phyloP scores from a whole-genome alignment of 2,329 filamentous ascomycete species.

The Ramularia collo-cygni region DNA sequence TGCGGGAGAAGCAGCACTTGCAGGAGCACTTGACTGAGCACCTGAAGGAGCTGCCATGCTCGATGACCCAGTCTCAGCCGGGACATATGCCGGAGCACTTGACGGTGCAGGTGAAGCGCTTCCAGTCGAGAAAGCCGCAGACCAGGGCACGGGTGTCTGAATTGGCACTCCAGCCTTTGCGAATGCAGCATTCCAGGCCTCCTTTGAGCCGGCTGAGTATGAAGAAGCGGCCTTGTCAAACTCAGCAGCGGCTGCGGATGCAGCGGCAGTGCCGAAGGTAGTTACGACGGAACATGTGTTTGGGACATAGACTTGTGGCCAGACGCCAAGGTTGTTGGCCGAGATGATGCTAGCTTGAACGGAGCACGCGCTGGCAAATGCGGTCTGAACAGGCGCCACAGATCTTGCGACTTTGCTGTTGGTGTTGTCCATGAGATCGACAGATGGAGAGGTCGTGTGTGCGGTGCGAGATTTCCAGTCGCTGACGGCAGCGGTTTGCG shows the following conservation, averaged over 20 bases:
- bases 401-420: slow-evolving; percentile 17
- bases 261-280: slow-evolving; percentile 16
- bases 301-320: slow-evolving; percentile 21
- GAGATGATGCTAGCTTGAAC: slow-evolving; percentile 15
- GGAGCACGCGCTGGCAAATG: slow-evolving; percentile 20
- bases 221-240: slow-evolving; percentile 11
- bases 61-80: not conserved
- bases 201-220: slow-evolving; percentile 11
- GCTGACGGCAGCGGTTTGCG: slow-evolving; percentile 33
- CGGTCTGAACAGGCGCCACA: slow-evolving; percentile 7
- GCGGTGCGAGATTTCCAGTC: slow-evolving; percentile 38
- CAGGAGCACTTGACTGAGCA: not conserved
- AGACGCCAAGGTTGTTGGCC: slow-evolving; percentile 10
- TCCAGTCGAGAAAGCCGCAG: slow-evolving; percentile 1
- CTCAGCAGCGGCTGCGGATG: slow-evolving; percentile 8
- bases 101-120: slow-evolving; percentile 3
- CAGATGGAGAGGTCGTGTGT: slow-evolving; percentile 24
- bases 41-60: not conserved
- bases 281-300: slow-evolving; percentile 16
- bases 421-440: slow-evolving; percentile 17
- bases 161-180: slow-evolving; percentile 12
- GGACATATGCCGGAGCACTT: slow-evolving; percentile 2
- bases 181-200: slow-evolving; percentile 13
- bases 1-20: not conserved
- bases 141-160: slow-evolving; percentile 10